Evolutionary conservation across 2,329 filamentous ascomycete genomes (phyloP), one percentile per base, ranked within the genome.

Genomic region (Diplodia scrobiculata): DNA sequence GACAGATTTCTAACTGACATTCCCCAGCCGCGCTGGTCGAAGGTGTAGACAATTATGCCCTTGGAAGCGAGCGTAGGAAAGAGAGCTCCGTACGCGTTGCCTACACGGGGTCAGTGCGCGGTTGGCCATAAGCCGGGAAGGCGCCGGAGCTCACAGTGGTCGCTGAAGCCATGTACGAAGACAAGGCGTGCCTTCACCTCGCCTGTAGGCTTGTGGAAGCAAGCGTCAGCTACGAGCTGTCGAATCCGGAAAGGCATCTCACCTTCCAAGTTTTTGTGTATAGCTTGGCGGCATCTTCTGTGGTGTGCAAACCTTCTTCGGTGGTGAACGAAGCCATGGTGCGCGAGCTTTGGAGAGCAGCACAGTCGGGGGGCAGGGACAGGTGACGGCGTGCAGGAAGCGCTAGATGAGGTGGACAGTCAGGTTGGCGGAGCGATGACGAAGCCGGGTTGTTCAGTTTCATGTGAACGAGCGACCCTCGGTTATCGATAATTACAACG

Each of bases 21-120:
- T 68, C 93, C 93, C 92, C 92, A 97, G 75, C 93, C 92, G 76
- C 84, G 88, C 81, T 97, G 93, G 77, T 97, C 93, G 75, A 93
- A 91, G 68, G 86, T 84, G 73, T 89, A 86, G 55, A 91, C 85
- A 72, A 91, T 87, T 72, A 97, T 92, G 68, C 90, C 91, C 64
- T 84, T 84, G 11, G 82, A 79, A 25, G 90, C 89, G 55, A 97
- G 84, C 14, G 79, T 80, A 5, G 87, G 84, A 79, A 95, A 94
- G 73, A 97, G 84, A 65, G 84, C 83, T 74, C 87, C 84, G 80
- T 97, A 96, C 67, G 87, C 86, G 77, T 90, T 87, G 76, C 90
- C 81, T 83, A 51, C 34, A n/a, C 9, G 21, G 17, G 11, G 27
- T 51, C 34, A 63, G 50, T 25, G 27, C 19, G 14, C 29, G 27